These are phyloP conservation scores for Blastobotrys petasosporus DNA, from an alignment of 1,139 yeast species.

Conservation along the genomic window DNA sequence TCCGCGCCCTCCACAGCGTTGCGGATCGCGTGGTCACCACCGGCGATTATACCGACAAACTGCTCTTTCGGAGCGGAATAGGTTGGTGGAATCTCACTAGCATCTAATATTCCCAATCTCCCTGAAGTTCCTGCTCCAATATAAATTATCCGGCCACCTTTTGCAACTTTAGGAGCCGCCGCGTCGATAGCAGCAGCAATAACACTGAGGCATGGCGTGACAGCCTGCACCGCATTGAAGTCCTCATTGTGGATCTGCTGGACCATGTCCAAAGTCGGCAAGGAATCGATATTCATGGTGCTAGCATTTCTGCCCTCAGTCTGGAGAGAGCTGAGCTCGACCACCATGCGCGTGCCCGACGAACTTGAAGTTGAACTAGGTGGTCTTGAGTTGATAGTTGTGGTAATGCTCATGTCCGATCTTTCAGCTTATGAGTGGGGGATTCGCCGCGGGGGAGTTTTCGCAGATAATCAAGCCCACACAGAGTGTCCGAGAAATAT, in stretches of 20 bases:
- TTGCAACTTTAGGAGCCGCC: conserved; percentile 24
- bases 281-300: conserved; percentile 20
- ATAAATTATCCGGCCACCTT: conserved; percentile 29
- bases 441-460: no score
- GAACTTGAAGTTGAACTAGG: no score
- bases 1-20: conserved; percentile 31
- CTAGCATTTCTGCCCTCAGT: conserved; percentile 24
- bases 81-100: conserved; percentile 33
- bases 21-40: conserved; percentile 31
- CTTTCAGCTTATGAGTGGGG: no score
- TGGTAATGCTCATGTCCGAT: no score
- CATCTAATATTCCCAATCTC: conserved; percentile 29
- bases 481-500: no score
- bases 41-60: conserved; percentile 32
- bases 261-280: conserved; percentile 23
- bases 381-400: no score
- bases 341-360: neutral
- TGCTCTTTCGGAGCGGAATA: conserved; percentile 29
- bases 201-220: conserved; percentile 18
- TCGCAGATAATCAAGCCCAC: no score
- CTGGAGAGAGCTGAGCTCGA: conserved; percentile 21
- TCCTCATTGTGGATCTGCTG: conserved; percentile 27
- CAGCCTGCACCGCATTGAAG: conserved; percentile 20
- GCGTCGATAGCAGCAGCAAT: conserved; percentile 27
- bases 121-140: conserved; percentile 34